phyloP scores from a whole-genome alignment of 257 asterid species.

The Mitragyna speciosa region DNA sequence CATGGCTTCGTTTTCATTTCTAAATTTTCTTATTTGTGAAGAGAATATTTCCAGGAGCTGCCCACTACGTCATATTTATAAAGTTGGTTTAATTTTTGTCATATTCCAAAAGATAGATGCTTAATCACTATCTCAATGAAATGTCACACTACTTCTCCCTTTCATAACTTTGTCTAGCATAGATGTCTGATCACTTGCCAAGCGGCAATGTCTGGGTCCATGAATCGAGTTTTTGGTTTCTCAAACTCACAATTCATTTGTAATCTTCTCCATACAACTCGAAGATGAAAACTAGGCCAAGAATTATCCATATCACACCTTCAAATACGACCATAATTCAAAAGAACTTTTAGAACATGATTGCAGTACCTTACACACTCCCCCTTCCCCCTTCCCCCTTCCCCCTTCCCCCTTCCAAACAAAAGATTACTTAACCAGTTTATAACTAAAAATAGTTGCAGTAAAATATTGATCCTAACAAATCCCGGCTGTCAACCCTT shows the following conservation, averaged over 20 bases:
- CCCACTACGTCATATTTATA: constrained; percentile 14
- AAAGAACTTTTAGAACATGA: neutral
- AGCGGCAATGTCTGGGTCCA: neutral
- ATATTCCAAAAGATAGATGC: constrained; percentile 49
- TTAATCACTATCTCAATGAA: constrained; percentile 30
- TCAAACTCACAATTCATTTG: too few species aligned
- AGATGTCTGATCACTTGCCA: constrained; percentile 6
- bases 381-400: too few species aligned
- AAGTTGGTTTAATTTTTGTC: constrained; percentile 38
- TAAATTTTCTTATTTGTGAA: neutral
- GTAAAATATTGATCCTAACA: neutral
- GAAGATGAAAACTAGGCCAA: neutral
- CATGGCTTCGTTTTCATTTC: neutral
- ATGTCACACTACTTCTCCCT: constrained; percentile 27
- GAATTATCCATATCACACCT: neutral
- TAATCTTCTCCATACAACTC: neutral
- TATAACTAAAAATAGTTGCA: too few species aligned
- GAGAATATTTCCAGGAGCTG: constrained; percentile 2
- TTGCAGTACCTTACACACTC: too few species aligned
- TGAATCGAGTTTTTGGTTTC: constrained; percentile 12
- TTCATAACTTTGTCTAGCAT: constrained; percentile 13
- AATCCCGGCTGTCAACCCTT: neutral
- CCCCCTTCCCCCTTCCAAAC: too few species aligned
- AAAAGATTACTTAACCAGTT: too few species aligned
- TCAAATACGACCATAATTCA: neutral